Evolutionary conservation across 1,284 basidiomycete genomes (phyloP).

Genomic region (Lentinula novae-zelandiae): DNA sequence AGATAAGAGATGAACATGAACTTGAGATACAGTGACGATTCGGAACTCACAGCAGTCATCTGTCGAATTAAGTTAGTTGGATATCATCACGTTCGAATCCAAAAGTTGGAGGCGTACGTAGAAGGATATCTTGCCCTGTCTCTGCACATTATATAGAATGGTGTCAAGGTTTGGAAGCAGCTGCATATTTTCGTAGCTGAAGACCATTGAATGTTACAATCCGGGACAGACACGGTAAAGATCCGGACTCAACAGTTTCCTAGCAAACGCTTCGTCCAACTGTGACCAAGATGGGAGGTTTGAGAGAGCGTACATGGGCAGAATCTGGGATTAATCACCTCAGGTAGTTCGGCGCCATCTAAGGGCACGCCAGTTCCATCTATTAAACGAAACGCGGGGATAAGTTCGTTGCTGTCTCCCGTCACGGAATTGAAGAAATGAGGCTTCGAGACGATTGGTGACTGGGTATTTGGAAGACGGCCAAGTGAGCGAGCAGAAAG

Average conservation of each 20-base stretch:
- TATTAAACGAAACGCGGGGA: constrained; percentile 81
- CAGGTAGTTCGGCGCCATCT: constrained; percentile 69
- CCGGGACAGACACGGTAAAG: constrained; percentile 1
- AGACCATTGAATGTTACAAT: neutral
- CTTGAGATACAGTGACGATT: neutral
- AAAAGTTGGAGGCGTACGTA: constrained; percentile 56
- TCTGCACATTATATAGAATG: constrained; percentile 86
- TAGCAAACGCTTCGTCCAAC: constrained; percentile 73
- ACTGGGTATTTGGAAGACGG: constrained; percentile 57
- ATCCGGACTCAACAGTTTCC: constrained; percentile 47
- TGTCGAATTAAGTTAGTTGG: constrained; percentile 24
- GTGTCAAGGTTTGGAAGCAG: constrained; percentile 85
- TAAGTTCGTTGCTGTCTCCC: constrained; percentile 47
- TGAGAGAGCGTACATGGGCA: neutral
- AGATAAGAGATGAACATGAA: constrained; percentile 8
- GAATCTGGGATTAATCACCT: constrained; percentile 39
- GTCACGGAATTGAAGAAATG: constrained; percentile 77
- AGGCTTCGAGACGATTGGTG: constrained; percentile 63
- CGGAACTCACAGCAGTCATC: constrained; percentile 70
- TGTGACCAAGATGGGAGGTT: constrained; percentile 24
- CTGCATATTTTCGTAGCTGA: constrained; percentile 79
- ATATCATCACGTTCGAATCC: constrained; percentile 6
- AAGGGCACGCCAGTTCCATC: constrained; percentile 74
- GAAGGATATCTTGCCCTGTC: constrained; percentile 93
- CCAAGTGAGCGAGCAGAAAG: constrained; percentile 22